Conservation (phyloP, 1,139 yeast species). For the Lodderomyces theae region DNA sequence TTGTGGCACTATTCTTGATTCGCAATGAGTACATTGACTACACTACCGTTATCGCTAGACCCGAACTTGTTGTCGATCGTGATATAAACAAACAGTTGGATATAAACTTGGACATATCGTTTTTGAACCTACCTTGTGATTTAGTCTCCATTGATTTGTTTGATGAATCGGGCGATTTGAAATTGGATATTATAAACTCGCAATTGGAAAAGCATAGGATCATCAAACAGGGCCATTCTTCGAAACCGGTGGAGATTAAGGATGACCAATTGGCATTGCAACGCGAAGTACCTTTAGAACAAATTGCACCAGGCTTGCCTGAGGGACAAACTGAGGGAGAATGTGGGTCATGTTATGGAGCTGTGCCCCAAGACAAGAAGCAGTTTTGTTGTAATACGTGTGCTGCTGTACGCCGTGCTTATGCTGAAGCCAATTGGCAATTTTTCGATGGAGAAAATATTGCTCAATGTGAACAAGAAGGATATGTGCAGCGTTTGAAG, state of each 20-base stretch:
- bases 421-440: conserved; percentile 77
- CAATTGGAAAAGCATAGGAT: conserved; percentile 74
- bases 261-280: conserved; percentile 31
- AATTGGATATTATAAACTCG: conserved; percentile 64
- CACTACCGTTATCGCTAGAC: conserved; percentile 62
- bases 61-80: conserved; percentile 85
- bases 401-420: conserved; percentile 76
- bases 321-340: conserved; percentile 32
- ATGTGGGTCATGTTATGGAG: conserved; percentile 93
- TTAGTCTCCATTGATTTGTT: conserved; percentile 46
- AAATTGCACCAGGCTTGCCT: conserved; percentile 35
- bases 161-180: conserved; percentile 85
- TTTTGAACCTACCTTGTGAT: conserved; percentile 85
- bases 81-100: conserved; percentile 75
- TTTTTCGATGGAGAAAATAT: conserved; percentile 84
- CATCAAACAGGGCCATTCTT: conserved; percentile 29
- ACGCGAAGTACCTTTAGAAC: conserved; percentile 29
- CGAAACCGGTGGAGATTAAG: conserved; percentile 18
- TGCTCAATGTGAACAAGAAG: conserved; percentile 87
- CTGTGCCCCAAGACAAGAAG: conserved; percentile 61
- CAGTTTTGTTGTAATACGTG: conserved; percentile 83
- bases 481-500: conserved; percentile 63
- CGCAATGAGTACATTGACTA: conserved; percentile 76
- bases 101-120: conserved; percentile 75
- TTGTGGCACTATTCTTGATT: conserved; percentile 61